Conservation (phyloP, 2,329 filamentous ascomycete genomes). For the Fusarium heterosporum region DNA sequence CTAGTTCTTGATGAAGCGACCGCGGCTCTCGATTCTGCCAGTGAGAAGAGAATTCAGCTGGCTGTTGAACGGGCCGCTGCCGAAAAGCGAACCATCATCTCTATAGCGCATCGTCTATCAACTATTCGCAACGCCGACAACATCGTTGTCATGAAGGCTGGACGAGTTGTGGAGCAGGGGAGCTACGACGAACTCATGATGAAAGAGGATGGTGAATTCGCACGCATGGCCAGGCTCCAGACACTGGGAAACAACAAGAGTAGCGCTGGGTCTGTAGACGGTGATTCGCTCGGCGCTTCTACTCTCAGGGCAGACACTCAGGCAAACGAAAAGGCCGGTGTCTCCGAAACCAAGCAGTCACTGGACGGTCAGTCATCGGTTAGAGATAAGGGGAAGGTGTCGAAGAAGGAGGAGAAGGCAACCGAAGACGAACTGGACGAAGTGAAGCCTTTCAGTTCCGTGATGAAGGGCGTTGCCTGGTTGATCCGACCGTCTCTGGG, state of each 20-base stretch:
- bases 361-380: conserved; percentile 3
- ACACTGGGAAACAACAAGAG: conserved; percentile 49
- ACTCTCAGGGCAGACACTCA: conserved; percentile 25
- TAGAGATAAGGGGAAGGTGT: conserved; percentile 1
- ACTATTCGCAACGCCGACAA: conserved; percentile 73
- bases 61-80: conserved; percentile 57
- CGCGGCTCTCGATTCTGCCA: conserved; percentile 68
- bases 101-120: conserved; percentile 72
- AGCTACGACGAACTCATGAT: conserved; percentile 69
- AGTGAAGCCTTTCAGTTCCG: conserved; percentile 53
- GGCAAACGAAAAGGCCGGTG: conserved; percentile 21
- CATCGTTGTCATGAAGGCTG: conserved; percentile 73
- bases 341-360: conserved; percentile 17
- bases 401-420: conserved; percentile 42
- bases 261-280: conserved; percentile 46
- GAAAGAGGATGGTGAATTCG: conserved; percentile 62
- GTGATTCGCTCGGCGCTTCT: conserved; percentile 34
- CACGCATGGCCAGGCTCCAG: conserved; percentile 61
- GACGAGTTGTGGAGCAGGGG: conserved; percentile 71
- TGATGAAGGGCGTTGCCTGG: conserved; percentile 53
- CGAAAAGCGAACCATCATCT: conserved; percentile 70
- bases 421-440: conserved; percentile 53
- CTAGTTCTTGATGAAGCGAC: conserved; percentile 72
- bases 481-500: conserved; percentile 55
- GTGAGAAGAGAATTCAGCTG: conserved; percentile 65